These are phyloP conservation scores for Solanum tarapatanum DNA, from an alignment of 257 asterid species.

Conservation along the genomic window DNA sequence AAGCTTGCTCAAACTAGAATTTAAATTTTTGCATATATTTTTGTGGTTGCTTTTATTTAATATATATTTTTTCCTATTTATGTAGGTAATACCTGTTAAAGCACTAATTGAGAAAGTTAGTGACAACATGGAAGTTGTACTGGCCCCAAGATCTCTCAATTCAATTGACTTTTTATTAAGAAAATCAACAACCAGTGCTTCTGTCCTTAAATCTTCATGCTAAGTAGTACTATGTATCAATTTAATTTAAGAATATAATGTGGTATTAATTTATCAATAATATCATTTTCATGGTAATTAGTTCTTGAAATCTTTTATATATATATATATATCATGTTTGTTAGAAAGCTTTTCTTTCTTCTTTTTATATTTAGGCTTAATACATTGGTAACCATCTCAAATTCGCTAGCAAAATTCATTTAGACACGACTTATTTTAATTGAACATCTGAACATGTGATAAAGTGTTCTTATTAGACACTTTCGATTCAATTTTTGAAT, in stretches of 20 bases:
- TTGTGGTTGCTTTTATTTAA: background rate
- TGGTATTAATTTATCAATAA: no score
- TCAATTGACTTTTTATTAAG: conserved; percentile 43
- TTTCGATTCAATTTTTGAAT: background rate
- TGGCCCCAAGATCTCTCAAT: conserved; percentile 52
- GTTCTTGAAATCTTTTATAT: no score
- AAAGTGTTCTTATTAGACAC: background rate
- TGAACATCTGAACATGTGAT: accelerated
- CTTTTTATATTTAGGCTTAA: background rate
- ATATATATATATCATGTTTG: no score
- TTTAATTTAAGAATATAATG: no score
- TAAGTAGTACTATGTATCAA: background rate
- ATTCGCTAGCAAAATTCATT: background rate
- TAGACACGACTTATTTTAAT: background rate
- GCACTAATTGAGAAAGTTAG: conserved; percentile 25
- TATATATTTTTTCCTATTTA: background rate
- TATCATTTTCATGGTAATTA: no score
- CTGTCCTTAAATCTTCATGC: conserved; percentile 9
- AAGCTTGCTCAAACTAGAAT: background rate
- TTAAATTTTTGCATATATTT: background rate
- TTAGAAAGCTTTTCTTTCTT: background rate
- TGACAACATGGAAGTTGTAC: conserved; percentile 33
- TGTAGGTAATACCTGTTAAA: conserved; percentile 59
- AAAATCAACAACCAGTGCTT: conserved; percentile 11
- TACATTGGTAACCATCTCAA: accelerated